Base-by-base conservation (phyloP, 2,329 filamentous ascomycete genomes). In the Cladophialophora carrionii region DNA sequence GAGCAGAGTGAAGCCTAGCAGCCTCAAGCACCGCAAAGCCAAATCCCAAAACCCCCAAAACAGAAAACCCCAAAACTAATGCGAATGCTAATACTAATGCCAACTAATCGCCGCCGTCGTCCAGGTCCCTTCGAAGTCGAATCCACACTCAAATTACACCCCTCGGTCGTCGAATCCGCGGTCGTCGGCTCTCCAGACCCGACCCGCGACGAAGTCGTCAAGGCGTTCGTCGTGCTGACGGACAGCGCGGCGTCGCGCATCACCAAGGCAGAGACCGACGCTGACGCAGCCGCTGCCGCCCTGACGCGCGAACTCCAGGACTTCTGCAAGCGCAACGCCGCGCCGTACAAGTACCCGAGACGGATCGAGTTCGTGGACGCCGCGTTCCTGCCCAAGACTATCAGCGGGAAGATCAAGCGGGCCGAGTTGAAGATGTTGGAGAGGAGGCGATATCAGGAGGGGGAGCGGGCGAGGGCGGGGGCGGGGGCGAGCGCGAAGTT, bases 341-440 rank as follows among this genome's bases (percentile, higher is more conserved):
- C 77, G 37, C 77, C 77, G 10, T 79, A 79, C 63, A 79, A 79
- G 67, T 79, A 79, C 67, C 77, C 77, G 20, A 66, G 77, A 31
- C 75, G 75, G 68, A 74, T 79, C 32, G 72, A 78, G 57, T 78
- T 79, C 66, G 77, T 79, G 41, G 72, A 74, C 31, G 67, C 73
- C 6, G 69, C 52, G 20, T 79, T 76, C 61, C 63, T 79, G 58
- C 77, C 77, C 4, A 79, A 78, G 71, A 79, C 78, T 1, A 77
- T 78, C 17, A 76, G 73, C 61, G 74, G 74, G n/a, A 76, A 76
- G 69, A 76, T 76, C 49, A 73, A 73, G 62, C 68, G 77, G 60
- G 76, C 73, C 29, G 74, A 77, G 62, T 63, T 79, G 61, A 78
- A 77, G 71, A 71, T 71, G 61, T 69, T 76, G 71, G 77, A 79